These are phyloP conservation scores for Calonectria honghensis DNA, from an alignment of 2,329 filamentous ascomycete species.

Conservation along the genomic window DNA sequence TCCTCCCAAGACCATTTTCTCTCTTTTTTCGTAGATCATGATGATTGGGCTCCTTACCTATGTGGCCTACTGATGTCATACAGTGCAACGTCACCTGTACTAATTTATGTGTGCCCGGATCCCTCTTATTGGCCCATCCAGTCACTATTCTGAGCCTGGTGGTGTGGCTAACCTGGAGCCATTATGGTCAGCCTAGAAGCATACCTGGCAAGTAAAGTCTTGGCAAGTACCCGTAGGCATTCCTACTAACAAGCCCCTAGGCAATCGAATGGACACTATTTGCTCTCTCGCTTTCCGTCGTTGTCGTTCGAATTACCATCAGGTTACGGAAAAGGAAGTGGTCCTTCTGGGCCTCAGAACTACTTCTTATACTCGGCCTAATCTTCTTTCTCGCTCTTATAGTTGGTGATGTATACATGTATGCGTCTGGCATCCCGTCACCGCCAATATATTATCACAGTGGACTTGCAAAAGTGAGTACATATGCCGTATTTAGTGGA, in stretches of 20 bases:
- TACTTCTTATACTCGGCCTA: neutral
- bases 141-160: neutral
- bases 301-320: neutral
- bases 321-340: neutral
- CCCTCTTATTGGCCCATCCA: neutral
- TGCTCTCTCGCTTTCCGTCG: neutral
- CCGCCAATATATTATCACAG: neutral
- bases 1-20: neutral
- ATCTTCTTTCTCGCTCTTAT: conserved; percentile 16
- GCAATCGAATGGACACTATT: conserved; percentile 4
- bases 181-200: neutral
- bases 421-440: neutral
- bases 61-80: neutral
- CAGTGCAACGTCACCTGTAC: too few species aligned
- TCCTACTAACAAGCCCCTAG: neutral
- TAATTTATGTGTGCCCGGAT: neutral
- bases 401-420: conserved; percentile 3
- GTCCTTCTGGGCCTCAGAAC: conserved; percentile 7
- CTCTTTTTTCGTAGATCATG: neutral
- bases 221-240: neutral
- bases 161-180: neutral
- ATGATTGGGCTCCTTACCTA: neutral
- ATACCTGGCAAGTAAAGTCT: neutral
- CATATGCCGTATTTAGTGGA: neutral
- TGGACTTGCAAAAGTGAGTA: conserved; percentile 1